These are phyloP conservation scores for Gossypium thurberi DNA, from an alignment of 345 rosid species.

Conservation along the genomic window DNA sequence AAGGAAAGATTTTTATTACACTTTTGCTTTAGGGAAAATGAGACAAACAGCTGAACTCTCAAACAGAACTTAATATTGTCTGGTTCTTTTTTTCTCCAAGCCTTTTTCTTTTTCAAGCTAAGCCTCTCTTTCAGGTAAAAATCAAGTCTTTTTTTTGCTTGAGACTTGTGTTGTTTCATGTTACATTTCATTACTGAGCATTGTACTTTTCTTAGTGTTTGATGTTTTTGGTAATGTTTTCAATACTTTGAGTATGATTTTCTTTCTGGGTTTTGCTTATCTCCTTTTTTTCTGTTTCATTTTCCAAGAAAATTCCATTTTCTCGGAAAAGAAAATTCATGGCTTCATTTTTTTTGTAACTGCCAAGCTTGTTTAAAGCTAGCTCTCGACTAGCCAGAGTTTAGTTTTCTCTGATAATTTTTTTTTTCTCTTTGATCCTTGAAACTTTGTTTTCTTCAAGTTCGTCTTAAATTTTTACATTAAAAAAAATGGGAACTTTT, in stretches of 20 bases:
- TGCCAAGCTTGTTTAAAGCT: neutral
- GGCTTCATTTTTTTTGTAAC: neutral
- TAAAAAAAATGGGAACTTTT: too few species aligned
- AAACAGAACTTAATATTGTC: too few species aligned
- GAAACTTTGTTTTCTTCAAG: neutral
- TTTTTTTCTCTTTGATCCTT: neutral
- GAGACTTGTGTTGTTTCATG: constrained; percentile 1
- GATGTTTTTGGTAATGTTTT: neutral
- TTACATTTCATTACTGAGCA: neutral
- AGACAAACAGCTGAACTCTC: too few species aligned
- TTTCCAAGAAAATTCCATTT: neutral
- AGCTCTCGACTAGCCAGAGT: neutral
- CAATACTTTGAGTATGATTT: neutral
- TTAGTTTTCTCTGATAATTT: neutral
- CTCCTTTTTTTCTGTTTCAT: neutral
- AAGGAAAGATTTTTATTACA: too few species aligned
- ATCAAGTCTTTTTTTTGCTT: neutral
- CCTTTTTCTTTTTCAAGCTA: neutral
- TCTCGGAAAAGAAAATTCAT: constrained; percentile 2
- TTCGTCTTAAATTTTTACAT: neutral
- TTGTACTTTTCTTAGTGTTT: neutral
- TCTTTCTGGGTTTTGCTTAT: constrained; percentile 5
- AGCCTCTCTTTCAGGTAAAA: constrained; percentile 5
- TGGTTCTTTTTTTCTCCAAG: neutral
- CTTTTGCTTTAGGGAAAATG: too few species aligned